Evolutionary conservation across 768 basidiomycete species (phyloP).

Genomic region (Lactarius tabidus): DNA sequence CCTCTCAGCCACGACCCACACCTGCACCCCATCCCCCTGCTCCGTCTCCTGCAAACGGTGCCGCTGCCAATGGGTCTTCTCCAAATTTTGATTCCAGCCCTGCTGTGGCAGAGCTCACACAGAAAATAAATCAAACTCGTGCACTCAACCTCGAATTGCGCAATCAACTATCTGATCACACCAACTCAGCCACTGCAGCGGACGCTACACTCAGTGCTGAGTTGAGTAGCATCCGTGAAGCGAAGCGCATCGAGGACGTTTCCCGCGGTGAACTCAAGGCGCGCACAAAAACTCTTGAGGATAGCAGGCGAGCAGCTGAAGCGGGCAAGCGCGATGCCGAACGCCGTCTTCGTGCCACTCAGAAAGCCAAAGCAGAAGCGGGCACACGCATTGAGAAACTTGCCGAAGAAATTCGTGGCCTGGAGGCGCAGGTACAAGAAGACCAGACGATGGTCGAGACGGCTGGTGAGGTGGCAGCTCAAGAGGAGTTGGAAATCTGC

Average conservation of each 20-base stretch:
- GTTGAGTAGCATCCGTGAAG: constrained; percentile 71
- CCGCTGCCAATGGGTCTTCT: constrained; percentile 36
- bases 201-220: constrained; percentile 57
- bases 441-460: constrained; percentile 10
- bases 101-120: constrained; percentile 67
- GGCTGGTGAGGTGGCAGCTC: constrained; percentile 25
- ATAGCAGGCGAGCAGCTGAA: constrained; percentile 81
- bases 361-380: constrained; percentile 59
- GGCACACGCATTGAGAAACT: constrained; percentile 51
- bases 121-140: constrained; percentile 64
- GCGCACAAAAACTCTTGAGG: constrained; percentile 84
- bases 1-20: constrained; percentile 19
- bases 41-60: constrained; percentile 17
- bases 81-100: constrained; percentile 55
- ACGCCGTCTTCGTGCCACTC: constrained; percentile 74
- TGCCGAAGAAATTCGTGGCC: constrained; percentile 50
- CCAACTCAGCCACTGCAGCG: constrained; percentile 39
- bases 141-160: constrained; percentile 63
- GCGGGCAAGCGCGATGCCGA: constrained; percentile 78
- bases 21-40: constrained; percentile 19
- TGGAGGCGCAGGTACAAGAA: constrained; percentile 37
- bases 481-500: constrained; percentile 34
- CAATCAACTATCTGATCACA: constrained; percentile 55
- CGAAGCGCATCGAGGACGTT: constrained; percentile 80
- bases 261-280: constrained; percentile 72